These are phyloP conservation scores for Pyrenula massariospora DNA, from an alignment of 495 filamentous ascomycete species.

Conservation along the genomic window DNA sequence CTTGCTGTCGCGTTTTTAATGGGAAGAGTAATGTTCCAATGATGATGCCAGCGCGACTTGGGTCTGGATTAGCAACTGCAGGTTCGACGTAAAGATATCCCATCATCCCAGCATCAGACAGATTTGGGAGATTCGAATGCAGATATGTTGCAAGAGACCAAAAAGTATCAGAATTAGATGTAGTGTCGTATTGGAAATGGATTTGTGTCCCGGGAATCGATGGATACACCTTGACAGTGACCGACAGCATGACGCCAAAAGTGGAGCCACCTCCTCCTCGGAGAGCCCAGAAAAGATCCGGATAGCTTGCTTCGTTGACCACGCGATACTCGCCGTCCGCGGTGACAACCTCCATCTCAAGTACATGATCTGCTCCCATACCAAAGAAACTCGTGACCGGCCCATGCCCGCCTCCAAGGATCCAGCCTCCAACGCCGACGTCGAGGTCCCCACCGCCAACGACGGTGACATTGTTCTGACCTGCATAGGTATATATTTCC, in stretches of 20 bases:
- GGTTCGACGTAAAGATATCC: not conserved
- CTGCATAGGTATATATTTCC: slow-evolving; percentile 36
- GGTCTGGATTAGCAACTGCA: no score
- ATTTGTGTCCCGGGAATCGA: not conserved
- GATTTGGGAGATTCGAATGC: not conserved
- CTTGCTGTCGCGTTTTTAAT: not conserved
- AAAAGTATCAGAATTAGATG: not conserved
- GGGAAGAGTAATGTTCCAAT: not conserved
- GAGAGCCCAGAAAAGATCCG: slow-evolving; percentile 41
- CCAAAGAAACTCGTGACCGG: slow-evolving; percentile 8
- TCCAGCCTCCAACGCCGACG: slow-evolving; percentile 15
- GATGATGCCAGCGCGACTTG: no score
- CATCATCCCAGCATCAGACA: not conserved
- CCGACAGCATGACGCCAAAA: slow-evolving; percentile 23
- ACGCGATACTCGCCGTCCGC: slow-evolving; percentile 29
- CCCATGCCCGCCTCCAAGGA: slow-evolving; percentile 11
- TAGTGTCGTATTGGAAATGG: not conserved
- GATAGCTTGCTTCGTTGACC: slow-evolving; percentile 29
- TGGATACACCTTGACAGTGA: not conserved
- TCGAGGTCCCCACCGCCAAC: slow-evolving; percentile 39
- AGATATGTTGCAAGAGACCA: not conserved
- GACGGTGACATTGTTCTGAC: slow-evolving; percentile 31
- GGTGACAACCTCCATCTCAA: slow-evolving; percentile 29
- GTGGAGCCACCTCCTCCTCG: slow-evolving; percentile 25
- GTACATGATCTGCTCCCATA: slow-evolving; percentile 11